Evolutionary conservation across 2,329 filamentous ascomycete species (phyloP).

Genomic region (Sarocladium kiliense): DNA sequence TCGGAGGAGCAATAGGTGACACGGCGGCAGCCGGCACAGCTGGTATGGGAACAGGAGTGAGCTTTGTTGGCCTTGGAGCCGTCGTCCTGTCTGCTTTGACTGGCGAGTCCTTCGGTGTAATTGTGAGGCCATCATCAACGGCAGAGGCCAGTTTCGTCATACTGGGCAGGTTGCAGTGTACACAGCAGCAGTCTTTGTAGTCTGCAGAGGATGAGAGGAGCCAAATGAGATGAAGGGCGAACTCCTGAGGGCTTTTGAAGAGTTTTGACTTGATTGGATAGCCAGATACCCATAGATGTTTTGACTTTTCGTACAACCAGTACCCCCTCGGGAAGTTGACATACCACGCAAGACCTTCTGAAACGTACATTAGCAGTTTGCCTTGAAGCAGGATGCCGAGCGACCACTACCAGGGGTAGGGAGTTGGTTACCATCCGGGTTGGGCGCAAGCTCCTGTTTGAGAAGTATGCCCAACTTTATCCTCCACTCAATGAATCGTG

Average conservation of each 20-base stretch:
- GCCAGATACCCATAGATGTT: slow-evolving; percentile 45
- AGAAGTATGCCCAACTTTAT: slow-evolving; percentile 40
- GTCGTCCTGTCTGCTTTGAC: slow-evolving; percentile 11
- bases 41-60: slow-evolving; percentile 32
- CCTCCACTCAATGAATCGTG: slow-evolving; percentile 38
- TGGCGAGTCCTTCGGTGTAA: slow-evolving; percentile 13
- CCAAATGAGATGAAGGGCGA: slow-evolving; percentile 48
- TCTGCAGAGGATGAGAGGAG: slow-evolving; percentile 42
- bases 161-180: slow-evolving; percentile 37
- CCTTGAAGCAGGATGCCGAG: not conserved
- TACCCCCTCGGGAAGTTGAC: slow-evolving; percentile 40
- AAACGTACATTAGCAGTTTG: slow-evolving; percentile 12
- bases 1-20: slow-evolving; percentile 18
- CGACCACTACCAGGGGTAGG: not conserved
- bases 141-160: slow-evolving; percentile 17
- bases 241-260: slow-evolving; percentile 49
- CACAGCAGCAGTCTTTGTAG: slow-evolving; percentile 45
- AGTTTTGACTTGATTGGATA: slow-evolving; percentile 43
- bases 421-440: slow-evolving; percentile 29
- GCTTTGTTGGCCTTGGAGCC: slow-evolving; percentile 21
- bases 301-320: slow-evolving; percentile 43
- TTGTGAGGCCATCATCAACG: slow-evolving; percentile 22
- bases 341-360: slow-evolving; percentile 39
- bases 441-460: slow-evolving; percentile 38
- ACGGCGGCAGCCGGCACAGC: slow-evolving; percentile 25